These are phyloP conservation scores for Aspergillus fijiensis DNA, from an alignment of 2,329 filamentous ascomycete genomes.

Conservation along the genomic window DNA sequence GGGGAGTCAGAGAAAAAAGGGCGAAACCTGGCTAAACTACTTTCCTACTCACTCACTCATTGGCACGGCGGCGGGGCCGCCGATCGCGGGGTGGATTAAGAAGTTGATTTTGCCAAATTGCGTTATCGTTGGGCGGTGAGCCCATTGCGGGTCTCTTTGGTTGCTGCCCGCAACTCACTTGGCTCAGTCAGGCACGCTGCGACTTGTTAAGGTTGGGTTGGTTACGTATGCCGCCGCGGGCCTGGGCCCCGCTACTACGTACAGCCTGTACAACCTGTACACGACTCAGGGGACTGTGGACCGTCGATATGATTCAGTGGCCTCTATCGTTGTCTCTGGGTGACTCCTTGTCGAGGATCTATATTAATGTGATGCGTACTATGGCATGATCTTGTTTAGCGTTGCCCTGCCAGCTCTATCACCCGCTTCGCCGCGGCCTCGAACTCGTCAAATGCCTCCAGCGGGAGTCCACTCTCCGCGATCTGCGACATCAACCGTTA, in stretches of 20 bases:
- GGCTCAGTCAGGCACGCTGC: neutral
- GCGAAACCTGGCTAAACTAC: neutral
- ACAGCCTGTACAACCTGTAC: neutral
- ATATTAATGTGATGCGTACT: neutral
- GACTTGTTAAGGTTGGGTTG: too few relatives aligned
- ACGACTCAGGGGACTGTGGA: neutral
- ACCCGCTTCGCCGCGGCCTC: conserved; percentile 69
- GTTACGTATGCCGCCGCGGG: too few relatives aligned
- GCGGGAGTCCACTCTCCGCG: conserved; percentile 63
- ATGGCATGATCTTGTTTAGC: conserved; percentile 6
- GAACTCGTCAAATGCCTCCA: conserved; percentile 73
- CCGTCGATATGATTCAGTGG: too few relatives aligned
- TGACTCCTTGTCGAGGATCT: neutral
- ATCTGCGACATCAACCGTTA: conserved; percentile 46
- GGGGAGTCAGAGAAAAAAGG: conserved; percentile 9
- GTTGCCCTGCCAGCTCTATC: conserved; percentile 53
- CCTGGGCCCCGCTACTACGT: too few relatives aligned
- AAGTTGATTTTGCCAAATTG: neutral
- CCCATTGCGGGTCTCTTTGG: neutral
- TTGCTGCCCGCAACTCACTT: too few relatives aligned
- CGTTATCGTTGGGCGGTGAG: neutral
- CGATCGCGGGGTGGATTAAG: conserved; percentile 25
- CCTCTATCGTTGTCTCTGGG: too few relatives aligned
- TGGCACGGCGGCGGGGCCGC: conserved; percentile 10
- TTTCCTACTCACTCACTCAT: neutral